Percentiles rank a stretch among this genome's conserved stretches.
Conservation (phyloP, 2,329 filamentous ascomycete genomes). For the Xylaria sp. region DNA sequence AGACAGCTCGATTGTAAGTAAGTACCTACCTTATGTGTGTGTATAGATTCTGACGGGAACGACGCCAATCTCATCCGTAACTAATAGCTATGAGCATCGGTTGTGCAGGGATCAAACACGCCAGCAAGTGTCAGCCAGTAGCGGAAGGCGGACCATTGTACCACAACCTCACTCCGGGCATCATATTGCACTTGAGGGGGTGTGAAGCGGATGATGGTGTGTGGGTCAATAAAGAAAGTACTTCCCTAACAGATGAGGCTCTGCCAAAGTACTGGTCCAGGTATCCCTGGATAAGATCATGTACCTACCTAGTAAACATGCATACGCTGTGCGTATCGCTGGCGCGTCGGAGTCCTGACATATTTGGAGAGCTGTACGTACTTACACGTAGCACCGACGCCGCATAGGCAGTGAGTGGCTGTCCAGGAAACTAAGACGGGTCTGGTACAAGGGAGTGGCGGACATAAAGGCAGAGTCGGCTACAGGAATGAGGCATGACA, state of each 20-base stretch:
- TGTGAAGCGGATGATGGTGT: conserved; percentile 31
- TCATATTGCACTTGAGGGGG: conserved; percentile 31
- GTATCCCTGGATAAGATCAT: neutral
- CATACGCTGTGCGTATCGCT: neutral
- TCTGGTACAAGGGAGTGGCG: conserved; percentile 9
- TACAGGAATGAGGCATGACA: conserved; percentile 11
- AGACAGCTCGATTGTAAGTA: neutral
- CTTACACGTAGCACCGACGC: neutral
- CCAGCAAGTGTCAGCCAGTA: conserved; percentile 18
- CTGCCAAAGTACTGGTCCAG: conserved; percentile 36
- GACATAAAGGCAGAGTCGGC: neutral
- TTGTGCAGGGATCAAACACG: neutral
- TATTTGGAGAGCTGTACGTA: conserved; percentile 5
- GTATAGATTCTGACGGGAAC: neutral
- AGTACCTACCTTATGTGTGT: neutral
- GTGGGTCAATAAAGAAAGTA: conserved; percentile 31
- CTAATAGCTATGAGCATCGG: neutral
- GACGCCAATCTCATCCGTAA: neutral
- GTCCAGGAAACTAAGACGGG: neutral
- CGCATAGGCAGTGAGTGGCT: neutral
- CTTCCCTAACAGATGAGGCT: conserved; percentile 46
- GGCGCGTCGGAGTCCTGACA: conserved; percentile 1
- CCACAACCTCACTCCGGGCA: conserved; percentile 25
- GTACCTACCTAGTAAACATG: conserved; percentile 1
- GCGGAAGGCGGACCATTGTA: conserved; percentile 34